Evolutionary conservation across 768 basidiomycete genomes (phyloP), one percentile per base, ranked within the genome.

Genomic region (Boletus rubroflammeus): DNA sequence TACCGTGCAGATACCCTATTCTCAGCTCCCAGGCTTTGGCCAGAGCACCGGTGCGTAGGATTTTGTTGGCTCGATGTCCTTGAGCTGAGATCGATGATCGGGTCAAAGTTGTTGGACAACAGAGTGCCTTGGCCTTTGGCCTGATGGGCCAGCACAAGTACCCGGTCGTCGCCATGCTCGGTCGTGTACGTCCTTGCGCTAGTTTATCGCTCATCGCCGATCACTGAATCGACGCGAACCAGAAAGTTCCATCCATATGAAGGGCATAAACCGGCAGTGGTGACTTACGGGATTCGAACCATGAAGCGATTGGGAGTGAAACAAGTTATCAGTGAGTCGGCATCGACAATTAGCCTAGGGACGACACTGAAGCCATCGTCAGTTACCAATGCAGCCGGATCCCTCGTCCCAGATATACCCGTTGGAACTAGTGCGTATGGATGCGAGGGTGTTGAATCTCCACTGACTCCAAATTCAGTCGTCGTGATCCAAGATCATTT

Each of bases 371-470:
- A 26, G 47, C 9, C 9, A 40, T 54, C 41, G 32, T 44, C 28
- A 93, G 90, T 94, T 44, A 95, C 93, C 38, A 96, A 95, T 68
- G 93, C 93, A 11, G 82, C 91, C 17, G 93, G 93, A 17, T 86
- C 86, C 3, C 76, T 96, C 7, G 91, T 90, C 63, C 82, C 85
- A 5, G 59, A 73, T 8, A 80, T 91, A 55, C 75, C 84, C 15
- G 86, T 92, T 34, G 93, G 93, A 59, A 93, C 91, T 6, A 88
- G 90, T 92, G 64, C 56, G 85, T 60, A n/a, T 26, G 59, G 5
- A 17, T 53, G 15, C 13, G 7, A 5, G 29, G 26, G 1, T 35
- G 51, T 25, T 46, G 47, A 45, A 34, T 26, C 10, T n/a, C 11
- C 10, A 39, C 56, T 67, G 29, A 70, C 34, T 17, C 41, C 21